These are phyloP conservation scores for Herpetomonas samuelpessoai DNA, from an alignment of 208 protist genomes.

Conservation along the genomic window DNA sequence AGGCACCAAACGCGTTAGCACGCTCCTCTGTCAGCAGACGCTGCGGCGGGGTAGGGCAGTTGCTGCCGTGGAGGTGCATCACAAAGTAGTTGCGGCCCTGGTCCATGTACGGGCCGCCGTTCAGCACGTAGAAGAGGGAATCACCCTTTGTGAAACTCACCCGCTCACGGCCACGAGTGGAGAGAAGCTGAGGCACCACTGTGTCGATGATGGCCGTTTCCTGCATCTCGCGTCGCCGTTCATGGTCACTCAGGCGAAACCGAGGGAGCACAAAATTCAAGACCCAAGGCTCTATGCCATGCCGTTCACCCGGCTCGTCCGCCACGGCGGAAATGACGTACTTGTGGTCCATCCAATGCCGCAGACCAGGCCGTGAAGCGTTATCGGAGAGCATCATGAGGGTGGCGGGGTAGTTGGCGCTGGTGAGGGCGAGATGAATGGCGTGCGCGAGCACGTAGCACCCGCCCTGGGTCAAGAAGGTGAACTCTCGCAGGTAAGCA, in stretches of 20 bases:
- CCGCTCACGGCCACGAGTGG: constrained; percentile 2
- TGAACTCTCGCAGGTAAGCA: constrained; percentile 9
- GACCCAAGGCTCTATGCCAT: constrained; percentile 62
- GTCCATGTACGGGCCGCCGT: constrained; percentile 56
- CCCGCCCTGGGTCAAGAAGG: constrained; percentile 31
- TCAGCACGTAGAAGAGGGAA: constrained; percentile 53
- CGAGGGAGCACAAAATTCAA: constrained; percentile 65
- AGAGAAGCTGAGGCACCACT: constrained; percentile 50
- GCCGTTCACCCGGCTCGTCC: constrained; percentile 29
- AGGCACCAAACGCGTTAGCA: constrained; percentile 33
- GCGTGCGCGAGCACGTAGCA: constrained; percentile 41
- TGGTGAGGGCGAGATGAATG: constrained; percentile 25
- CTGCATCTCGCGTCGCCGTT: constrained; percentile 21
- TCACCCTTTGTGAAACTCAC: constrained; percentile 35
- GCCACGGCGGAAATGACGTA: constrained; percentile 23
- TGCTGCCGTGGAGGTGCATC: constrained; percentile 37
- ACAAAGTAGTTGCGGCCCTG: constrained; percentile 72
- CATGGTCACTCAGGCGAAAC: constrained; percentile 33
- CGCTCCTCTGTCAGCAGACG: constrained; percentile 17
- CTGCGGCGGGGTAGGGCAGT: constrained; percentile 2
- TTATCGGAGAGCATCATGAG: constrained; percentile 67
- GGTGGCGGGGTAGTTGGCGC: constrained; percentile 32
- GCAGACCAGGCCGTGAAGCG: constrained; percentile 47
- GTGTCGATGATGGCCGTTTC: constrained; percentile 37
- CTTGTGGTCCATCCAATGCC: constrained; percentile 52